Evolutionary conservation across 768 basidiomycete genomes (phyloP), one percentile per base, ranked within the genome.

Genomic region (Calocera viscosa): DNA sequence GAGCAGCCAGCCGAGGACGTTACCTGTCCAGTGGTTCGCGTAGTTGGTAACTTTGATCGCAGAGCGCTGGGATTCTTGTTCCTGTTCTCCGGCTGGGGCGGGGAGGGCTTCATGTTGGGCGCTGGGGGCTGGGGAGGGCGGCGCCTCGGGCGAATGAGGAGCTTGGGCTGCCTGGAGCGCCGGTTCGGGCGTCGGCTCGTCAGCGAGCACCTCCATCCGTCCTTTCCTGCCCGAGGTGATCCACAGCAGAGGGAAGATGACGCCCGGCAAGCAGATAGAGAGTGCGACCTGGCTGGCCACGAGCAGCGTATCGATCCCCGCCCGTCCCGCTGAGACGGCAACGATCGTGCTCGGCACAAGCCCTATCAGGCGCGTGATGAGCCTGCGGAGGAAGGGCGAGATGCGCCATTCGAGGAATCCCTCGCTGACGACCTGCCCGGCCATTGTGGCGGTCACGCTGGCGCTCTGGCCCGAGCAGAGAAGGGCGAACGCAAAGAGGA

Each of bases 401-500:
- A 91, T 83, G 53, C 84, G 82, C 92, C 92, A 95, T 65, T 83
- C 84, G 65, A 95, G 80, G 76, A 94, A 93, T 0, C 94, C 93
- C 76, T 96, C 93, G 0, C 86, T 86, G 40, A 97, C 87, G 24
- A 90, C 87, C 76, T 96, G 94, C 0, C 93, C 93, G 0, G 91
- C 88, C 14, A 95, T 82, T 0, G 92, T 96, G 11, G 91, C 93
- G 2, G 95, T 88, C 64, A 96, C 82, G 8, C 88, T 89, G 0
- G 94, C 90, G 69, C 90, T 90, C 80, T 96, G 93, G 1, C 94
- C 94, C 1, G 91, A 80, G 35, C 87, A 85, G 14, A 97, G 82
- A 16, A 97, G 78, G 1, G 90, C 91, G 43, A 97, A 73, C 1
- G 94, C 94, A 71, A 96, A 97, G 41, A 96, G 77, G n/a, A 85